Percentiles rank a stretch among this genome's conserved stretches.
These are phyloP conservation scores for Penicillium sp. DNA, from an alignment of 2,329 filamentous ascomycete genomes.

Conservation along the genomic window DNA sequence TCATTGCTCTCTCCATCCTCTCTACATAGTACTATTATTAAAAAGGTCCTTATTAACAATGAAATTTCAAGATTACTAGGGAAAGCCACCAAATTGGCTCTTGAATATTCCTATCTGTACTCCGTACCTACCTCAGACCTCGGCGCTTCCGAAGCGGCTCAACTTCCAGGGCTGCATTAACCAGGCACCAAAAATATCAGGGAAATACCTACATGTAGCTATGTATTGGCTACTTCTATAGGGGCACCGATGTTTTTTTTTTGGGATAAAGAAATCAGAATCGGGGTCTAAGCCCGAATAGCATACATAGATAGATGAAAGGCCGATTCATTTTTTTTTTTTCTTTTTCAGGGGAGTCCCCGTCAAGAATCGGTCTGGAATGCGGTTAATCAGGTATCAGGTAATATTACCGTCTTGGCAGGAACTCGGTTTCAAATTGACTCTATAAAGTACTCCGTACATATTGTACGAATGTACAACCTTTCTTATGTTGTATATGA, in stretches of 20 bases:
- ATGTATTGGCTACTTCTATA: background rate
- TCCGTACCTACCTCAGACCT: constrained; percentile 4
- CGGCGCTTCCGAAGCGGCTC: constrained; percentile 1
- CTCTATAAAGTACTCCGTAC: constrained; percentile 9
- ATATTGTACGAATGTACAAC: background rate
- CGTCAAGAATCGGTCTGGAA: constrained; percentile 23
- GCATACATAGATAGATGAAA: too few relatives aligned
- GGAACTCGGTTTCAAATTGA: constrained; percentile 2
- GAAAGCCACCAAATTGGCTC: background rate
- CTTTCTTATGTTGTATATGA: background rate
- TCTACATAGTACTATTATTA: background rate
- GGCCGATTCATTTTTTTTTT: background rate
- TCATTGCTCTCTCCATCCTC: background rate
- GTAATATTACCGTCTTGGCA: constrained; percentile 25
- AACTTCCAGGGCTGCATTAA: background rate
- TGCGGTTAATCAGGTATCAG: constrained; percentile 21
- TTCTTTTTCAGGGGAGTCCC: constrained; percentile 14
- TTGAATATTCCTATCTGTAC: background rate
- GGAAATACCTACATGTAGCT: background rate
- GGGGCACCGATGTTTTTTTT: background rate
- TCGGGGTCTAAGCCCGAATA: background rate
- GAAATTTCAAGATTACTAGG: background rate
- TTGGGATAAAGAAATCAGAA: background rate
- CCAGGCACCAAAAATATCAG: background rate
- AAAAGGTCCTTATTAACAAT: background rate